Evolutionary conservation across 2,329 filamentous ascomycete genomes (phyloP).

Genomic region (Sporothrix pallida): DNA sequence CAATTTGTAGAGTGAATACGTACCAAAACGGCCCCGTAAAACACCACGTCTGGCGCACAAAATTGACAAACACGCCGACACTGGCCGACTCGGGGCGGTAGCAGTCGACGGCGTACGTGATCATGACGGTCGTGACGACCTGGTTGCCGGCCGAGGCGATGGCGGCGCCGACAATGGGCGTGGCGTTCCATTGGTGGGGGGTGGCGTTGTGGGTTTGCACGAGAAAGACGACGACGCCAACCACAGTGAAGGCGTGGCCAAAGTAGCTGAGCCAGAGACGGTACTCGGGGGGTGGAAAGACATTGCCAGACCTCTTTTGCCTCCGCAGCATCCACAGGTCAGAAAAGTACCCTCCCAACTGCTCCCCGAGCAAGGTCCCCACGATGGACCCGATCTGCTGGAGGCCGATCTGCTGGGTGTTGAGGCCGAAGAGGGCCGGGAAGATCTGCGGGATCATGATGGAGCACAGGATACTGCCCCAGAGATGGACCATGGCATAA

Average conservation of each 20-base stretch:
- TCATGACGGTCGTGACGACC: constrained; percentile 64
- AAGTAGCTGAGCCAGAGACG: constrained; percentile 63
- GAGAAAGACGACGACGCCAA: constrained; percentile 60
- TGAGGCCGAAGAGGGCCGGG: constrained; percentile 60
- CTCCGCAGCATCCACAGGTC: constrained; percentile 64
- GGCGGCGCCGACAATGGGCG: constrained; percentile 60
- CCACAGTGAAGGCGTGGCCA: constrained; percentile 57
- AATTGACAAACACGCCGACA: constrained; percentile 64
- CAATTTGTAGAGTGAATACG: not conserved
- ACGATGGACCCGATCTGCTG: constrained; percentile 64
- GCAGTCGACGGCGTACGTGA: constrained; percentile 66
- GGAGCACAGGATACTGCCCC: constrained; percentile 58
- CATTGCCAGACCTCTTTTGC: constrained; percentile 29
- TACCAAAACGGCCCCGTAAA: constrained; percentile 53
- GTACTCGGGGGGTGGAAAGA: constrained; percentile 53
- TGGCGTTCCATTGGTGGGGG: constrained; percentile 56
- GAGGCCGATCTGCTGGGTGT: constrained; percentile 62
- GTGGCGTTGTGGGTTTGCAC: constrained; percentile 46
- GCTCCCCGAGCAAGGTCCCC: constrained; percentile 64
- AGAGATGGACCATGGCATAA: constrained; percentile 64
- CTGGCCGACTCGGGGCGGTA: constrained; percentile 58
- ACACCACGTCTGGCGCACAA: constrained; percentile 60
- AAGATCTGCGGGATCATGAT: constrained; percentile 67
- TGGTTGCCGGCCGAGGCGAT: constrained; percentile 62
- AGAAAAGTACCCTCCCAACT: constrained; percentile 59